phyloP scores from a whole-genome alignment of 176 grass and related monocot species.

The Cenchrus americanus region DNA sequence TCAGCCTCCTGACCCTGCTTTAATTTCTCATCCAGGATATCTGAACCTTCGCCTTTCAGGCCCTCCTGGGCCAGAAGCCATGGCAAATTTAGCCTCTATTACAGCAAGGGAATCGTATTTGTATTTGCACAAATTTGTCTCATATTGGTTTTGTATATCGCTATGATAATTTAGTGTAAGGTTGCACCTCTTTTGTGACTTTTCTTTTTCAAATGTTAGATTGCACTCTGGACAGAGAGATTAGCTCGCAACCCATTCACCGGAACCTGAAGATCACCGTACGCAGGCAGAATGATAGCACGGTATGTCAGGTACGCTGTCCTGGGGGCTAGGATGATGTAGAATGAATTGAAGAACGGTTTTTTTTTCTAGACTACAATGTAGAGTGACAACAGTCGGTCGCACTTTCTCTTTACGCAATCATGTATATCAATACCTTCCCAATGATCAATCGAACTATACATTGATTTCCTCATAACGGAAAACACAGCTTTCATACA shows the following conservation, averaged over 20 bases:
- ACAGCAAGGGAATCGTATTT: too few species aligned
- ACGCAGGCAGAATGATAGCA: constrained; percentile 3
- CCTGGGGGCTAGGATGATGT: not conserved
- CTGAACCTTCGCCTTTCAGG: too few species aligned
- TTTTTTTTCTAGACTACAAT: constrained; percentile 33
- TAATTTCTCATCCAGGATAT: too few species aligned
- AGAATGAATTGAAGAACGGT: not conserved
- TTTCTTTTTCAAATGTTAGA: too few species aligned
- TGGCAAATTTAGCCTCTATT: too few species aligned
- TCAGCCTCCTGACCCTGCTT: too few species aligned
- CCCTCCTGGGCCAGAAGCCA: too few species aligned
- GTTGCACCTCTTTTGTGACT: too few species aligned
- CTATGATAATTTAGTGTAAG: too few species aligned
- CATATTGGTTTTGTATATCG: too few species aligned
- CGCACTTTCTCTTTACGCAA: constrained; percentile 49
- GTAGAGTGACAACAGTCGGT: constrained; percentile 37
- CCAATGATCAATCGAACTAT: constrained; percentile 54
- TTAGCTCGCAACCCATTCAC: not conserved
- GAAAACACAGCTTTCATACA: constrained; percentile 55
- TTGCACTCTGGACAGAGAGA: too few species aligned
- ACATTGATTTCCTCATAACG: constrained; percentile 54
- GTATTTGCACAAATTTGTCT: too few species aligned
- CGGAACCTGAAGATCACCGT: not conserved
- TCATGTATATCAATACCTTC: constrained; percentile 53
- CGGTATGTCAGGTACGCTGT: not conserved